Conservation (phyloP, 768 basidiomycete genomes). For the Gloeopeniophorella convolvens region DNA sequence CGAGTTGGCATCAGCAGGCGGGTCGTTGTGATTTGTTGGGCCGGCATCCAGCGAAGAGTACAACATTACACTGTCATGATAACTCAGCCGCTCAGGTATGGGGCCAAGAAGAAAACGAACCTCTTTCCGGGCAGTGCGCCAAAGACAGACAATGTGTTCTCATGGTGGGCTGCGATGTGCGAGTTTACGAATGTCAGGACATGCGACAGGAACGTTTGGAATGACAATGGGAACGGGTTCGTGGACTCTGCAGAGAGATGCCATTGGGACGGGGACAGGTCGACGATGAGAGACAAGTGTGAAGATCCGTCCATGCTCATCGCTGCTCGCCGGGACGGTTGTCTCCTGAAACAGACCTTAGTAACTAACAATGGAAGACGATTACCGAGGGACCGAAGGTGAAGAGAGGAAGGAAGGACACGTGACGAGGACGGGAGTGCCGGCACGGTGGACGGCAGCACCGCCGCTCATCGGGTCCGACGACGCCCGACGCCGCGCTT, state of each 20-base stretch:
- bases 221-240: constrained; percentile 48
- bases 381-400: no score
- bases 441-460: no score
- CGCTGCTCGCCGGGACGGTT: neutral
- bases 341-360: no score
- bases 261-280: constrained; percentile 86
- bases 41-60: constrained; percentile 61
- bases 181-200: constrained; percentile 88
- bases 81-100: neutral
- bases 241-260: constrained; percentile 51
- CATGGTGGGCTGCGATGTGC: constrained; percentile 84
- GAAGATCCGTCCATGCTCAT: constrained; percentile 40
- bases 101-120: constrained; percentile 33
- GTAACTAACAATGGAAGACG: no score
- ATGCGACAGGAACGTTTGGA: constrained; percentile 74
- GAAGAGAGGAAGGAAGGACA: no score
- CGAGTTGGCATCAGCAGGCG: constrained; percentile 60
- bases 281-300: constrained; percentile 79
- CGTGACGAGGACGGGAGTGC: no score
- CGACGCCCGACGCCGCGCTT: neutral
- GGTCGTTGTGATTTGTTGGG: constrained; percentile 30
- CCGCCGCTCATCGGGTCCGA: neutral
- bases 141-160: constrained; percentile 90
- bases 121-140: constrained; percentile 82
- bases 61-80: constrained; percentile 53